Percentiles rank a stretch among this genome's conserved stretches.
phyloP scores from a whole-genome alignment of 108 stramenopile genomes.

The Aurantiochytrium sp. region DNA sequence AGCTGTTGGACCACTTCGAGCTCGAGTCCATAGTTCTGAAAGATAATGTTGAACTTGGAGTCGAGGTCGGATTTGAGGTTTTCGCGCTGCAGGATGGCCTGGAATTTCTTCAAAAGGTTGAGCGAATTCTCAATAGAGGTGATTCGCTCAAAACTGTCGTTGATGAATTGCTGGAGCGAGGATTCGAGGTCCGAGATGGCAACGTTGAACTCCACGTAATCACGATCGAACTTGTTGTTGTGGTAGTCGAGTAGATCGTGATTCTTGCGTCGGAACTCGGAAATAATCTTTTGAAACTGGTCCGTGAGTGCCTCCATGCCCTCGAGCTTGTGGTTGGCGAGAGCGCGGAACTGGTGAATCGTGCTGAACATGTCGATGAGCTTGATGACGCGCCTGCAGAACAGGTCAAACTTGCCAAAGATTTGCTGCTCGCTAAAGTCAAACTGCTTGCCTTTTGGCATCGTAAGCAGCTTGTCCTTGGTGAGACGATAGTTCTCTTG shows the following conservation, averaged over 20 bases:
- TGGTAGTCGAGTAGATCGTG: constrained; percentile 78
- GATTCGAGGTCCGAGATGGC: constrained; percentile 63
- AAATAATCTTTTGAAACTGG: constrained; percentile 61
- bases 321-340: constrained; percentile 71
- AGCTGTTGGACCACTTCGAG: constrained; percentile 81
- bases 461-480: constrained; percentile 65
- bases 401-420: constrained; percentile 78
- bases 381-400: constrained; percentile 75
- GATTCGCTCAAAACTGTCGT: constrained; percentile 75
- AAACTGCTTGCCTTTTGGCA: constrained; percentile 72
- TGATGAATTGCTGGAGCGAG: constrained; percentile 72
- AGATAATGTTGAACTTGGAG: constrained; percentile 76
- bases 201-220: constrained; percentile 83
- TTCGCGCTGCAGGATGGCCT: constrained; percentile 72
- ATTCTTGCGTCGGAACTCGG: constrained; percentile 62
- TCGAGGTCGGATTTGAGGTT: constrained; percentile 70
- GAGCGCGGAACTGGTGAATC: constrained; percentile 67
- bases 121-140: constrained; percentile 73
- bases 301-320: constrained; percentile 77
- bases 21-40: constrained; percentile 79
- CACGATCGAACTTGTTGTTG: constrained; percentile 74
- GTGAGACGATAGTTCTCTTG: constrained; percentile 76
- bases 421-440: constrained; percentile 76
- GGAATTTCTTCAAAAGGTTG: constrained; percentile 69
- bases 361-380: constrained; percentile 82